phyloP scores from a whole-genome alignment of 257 asterid genomes.

The Nyctanthes arbortristis region DNA sequence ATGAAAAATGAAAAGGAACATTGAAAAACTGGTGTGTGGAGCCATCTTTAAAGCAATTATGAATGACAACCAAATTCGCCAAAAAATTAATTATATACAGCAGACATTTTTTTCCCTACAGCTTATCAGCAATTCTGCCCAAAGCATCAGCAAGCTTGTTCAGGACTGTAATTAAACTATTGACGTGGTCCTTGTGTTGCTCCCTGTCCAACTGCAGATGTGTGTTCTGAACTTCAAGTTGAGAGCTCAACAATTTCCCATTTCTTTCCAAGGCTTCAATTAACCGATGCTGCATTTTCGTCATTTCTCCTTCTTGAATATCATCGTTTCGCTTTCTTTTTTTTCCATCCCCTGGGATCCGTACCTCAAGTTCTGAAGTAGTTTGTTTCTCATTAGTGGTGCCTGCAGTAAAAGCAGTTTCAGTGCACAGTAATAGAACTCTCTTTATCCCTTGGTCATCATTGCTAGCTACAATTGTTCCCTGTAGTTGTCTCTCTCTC shows the following conservation, averaged over 20 bases:
- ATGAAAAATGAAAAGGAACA: background rate
- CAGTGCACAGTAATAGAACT: constrained; percentile 4
- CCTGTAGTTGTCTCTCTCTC: background rate
- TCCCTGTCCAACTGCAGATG: constrained; percentile 67
- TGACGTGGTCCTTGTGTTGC: constrained; percentile 66
- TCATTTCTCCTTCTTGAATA: constrained; percentile 45
- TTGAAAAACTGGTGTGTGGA: background rate
- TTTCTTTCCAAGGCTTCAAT: constrained; percentile 68
- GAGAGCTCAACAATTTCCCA: constrained; percentile 65
- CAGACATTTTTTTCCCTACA: constrained; percentile 39
- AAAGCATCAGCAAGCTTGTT: constrained; percentile 77
- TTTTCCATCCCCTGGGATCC: constrained; percentile 46
- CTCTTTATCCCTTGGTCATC: background rate
- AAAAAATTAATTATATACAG: no score
- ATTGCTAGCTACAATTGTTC: background rate
- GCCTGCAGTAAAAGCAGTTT: constrained; percentile 41
- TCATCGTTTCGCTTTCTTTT: constrained; percentile 54
- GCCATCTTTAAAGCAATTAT: constrained; percentile 19
- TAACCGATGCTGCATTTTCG: constrained; percentile 45
- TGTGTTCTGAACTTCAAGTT: constrained; percentile 67
- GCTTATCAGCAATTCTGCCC: constrained; percentile 85
- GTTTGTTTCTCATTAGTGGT: constrained; percentile 51
- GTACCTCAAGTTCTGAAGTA: constrained; percentile 36
- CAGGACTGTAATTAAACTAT: constrained; percentile 64
- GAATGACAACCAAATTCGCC: constrained; percentile 24